phyloP scores from a whole-genome alignment of 1,284 basidiomycete genomes.

The Ceratobasidium sp. region DNA sequence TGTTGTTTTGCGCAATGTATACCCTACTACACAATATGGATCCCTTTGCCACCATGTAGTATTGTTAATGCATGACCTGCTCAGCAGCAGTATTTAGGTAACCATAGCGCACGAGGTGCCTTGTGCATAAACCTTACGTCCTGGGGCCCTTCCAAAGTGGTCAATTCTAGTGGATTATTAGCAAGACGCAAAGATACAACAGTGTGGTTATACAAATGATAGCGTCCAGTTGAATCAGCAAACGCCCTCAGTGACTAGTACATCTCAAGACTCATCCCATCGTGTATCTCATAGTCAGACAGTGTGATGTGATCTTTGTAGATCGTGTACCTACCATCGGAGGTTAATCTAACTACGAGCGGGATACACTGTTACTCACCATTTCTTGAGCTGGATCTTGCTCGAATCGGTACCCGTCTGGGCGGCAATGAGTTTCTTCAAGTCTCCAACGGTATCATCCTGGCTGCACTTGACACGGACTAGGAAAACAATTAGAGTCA shows the following conservation, averaged over 20 bases:
- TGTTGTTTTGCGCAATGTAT: too few species aligned
- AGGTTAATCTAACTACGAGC: neutral
- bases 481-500: conserved; percentile 50
- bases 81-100: too few species aligned
- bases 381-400: conserved; percentile 97
- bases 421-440: conserved; percentile 95
- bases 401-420: conserved; percentile 86
- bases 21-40: too few species aligned
- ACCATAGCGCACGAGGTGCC: too few species aligned
- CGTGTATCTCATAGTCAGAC: conserved; percentile 90
- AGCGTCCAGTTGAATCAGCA: neutral
- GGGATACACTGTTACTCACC: conserved; percentile 58
- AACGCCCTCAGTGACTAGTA: conserved; percentile 58
- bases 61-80: too few species aligned
- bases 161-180: too few species aligned
- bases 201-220: neutral
- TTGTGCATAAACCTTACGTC: too few species aligned
- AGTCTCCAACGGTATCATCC: conserved; percentile 94
- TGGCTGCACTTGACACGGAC: conserved; percentile 92
- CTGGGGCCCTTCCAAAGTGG: too few species aligned
- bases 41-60: too few species aligned
- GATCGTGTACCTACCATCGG: conserved; percentile 75
- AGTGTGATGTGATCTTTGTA: conserved; percentile 96
- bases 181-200: neutral
- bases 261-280: conserved; percentile 94